Evolutionary conservation across 2,329 filamentous ascomycete species (phyloP).

Genomic region (Fusarium musae): DNA sequence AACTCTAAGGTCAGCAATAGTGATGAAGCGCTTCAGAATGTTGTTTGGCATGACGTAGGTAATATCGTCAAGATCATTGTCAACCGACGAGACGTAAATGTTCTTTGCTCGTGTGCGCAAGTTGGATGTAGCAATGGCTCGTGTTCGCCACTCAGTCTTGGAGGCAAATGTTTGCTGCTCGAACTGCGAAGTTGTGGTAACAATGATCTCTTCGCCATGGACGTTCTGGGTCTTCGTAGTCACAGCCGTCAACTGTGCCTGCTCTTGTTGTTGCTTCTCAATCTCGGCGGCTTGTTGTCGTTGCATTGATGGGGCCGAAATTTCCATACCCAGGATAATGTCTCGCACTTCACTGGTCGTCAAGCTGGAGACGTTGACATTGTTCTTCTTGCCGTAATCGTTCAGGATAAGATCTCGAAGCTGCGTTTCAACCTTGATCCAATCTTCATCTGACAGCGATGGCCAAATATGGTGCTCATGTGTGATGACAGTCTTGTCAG

Average conservation of each 20-base stretch:
- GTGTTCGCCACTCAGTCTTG: slow-evolving; percentile 98
- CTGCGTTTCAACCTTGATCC: slow-evolving; percentile 99
- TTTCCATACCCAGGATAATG: slow-evolving; percentile 99
- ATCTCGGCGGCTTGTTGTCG: slow-evolving; percentile 98
- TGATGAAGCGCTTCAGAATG: slow-evolving; percentile 97
- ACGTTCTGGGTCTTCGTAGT: slow-evolving; percentile 99
- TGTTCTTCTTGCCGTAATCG: slow-evolving; percentile 99
- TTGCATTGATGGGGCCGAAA: slow-evolving; percentile 96
- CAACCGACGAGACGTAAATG: slow-evolving; percentile 97
- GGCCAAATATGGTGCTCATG: slow-evolving; percentile 99
- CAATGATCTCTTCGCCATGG: slow-evolving; percentile 96
- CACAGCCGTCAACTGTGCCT: slow-evolving; percentile 94
- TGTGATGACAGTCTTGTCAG: slow-evolving; percentile 98
- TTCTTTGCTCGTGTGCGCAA: slow-evolving; percentile 94
- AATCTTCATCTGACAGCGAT: slow-evolving; percentile 91
- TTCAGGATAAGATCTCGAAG: slow-evolving; percentile 95
- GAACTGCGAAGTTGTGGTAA: slow-evolving; percentile 97
- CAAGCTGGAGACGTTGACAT: slow-evolving; percentile 96
- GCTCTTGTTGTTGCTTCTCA: slow-evolving; percentile 98
- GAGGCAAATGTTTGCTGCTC: slow-evolving; percentile 98
- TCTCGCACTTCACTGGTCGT: slow-evolving; percentile 97
- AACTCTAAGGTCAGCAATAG: slow-evolving; percentile 93
- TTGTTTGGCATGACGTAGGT: slow-evolving; percentile 99
- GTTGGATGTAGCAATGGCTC: slow-evolving; percentile 96
- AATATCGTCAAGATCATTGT: slow-evolving; percentile 88